Conservation (phyloP, 495 filamentous ascomycete species). For the Chaetomium fimeti region DNA sequence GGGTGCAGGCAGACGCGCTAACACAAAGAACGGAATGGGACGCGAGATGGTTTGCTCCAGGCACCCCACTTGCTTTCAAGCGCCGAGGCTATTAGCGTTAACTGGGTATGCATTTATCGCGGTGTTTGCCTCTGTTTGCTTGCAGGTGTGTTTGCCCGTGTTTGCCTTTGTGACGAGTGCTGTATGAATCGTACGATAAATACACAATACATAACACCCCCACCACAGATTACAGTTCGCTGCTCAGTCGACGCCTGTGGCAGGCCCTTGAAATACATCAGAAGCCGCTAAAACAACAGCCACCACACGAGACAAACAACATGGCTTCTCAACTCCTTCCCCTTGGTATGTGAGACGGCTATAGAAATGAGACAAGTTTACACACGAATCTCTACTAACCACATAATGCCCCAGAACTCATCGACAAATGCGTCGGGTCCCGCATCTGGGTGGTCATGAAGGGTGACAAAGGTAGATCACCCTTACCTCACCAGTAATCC, state of each 20-base stretch:
- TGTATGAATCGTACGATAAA: neutral
- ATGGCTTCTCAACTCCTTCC: slow-evolving; percentile 84
- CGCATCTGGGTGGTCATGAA: slow-evolving; percentile 99
- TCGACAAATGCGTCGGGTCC: slow-evolving; percentile 97
- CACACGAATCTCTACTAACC: neutral
- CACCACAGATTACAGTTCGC: neutral
- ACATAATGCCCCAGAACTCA: slow-evolving; percentile 65
- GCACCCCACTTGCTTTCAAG: neutral
- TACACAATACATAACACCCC: neutral
- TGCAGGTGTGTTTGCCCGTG: too few relatives aligned
- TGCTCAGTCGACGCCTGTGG: neutral
- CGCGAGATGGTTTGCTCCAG: neutral
- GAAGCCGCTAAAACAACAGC: slow-evolving; percentile 3
- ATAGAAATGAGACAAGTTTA: neutral
- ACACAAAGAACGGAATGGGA: neutral
- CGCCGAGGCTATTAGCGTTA: neutral
- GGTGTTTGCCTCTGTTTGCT: neutral
- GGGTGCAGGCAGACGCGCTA: slow-evolving; percentile 25
- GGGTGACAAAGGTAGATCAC: slow-evolving; percentile 78
- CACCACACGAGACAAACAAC: slow-evolving; percentile 21
- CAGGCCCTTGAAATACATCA: slow-evolving; percentile 9
- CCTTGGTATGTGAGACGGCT: slow-evolving; percentile 53
- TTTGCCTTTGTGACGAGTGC: neutral
- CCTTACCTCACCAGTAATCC: neutral
- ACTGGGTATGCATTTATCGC: slow-evolving; percentile 1